Conservation (phyloP, 371 early-diverging fungal species). For the Syncephalastrum sp. region DNA sequence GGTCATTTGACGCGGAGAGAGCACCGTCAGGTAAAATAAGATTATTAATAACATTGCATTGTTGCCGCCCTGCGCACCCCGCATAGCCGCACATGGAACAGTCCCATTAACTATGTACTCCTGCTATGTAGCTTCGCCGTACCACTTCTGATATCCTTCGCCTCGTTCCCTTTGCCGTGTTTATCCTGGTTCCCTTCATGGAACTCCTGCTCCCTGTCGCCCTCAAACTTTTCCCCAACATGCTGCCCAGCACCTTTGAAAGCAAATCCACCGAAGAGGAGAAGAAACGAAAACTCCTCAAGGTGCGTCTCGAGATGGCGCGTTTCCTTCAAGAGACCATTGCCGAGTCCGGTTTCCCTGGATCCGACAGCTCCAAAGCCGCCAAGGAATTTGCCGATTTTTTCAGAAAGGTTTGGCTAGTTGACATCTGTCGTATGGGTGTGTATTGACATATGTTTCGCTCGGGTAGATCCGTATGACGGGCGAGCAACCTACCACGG, state of each 20-base stretch:
- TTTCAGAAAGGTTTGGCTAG: conserved; percentile 66
- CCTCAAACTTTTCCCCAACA: conserved; percentile 93
- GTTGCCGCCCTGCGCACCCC: background rate
- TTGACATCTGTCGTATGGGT: background rate
- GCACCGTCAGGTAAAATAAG: conserved; percentile 70
- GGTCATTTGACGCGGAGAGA: conserved; percentile 86
- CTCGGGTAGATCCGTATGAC: conserved; percentile 76
- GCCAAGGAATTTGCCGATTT: conserved; percentile 81
- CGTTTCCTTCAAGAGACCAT: conserved; percentile 95
- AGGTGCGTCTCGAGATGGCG: conserved; percentile 93
- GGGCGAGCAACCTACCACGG: conserved; percentile 82
- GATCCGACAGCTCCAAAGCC: conserved; percentile 55
- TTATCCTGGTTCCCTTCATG: conserved; percentile 93
- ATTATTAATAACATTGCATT: background rate
- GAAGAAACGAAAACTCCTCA: conserved; percentile 83
- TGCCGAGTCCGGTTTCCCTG: conserved; percentile 75
- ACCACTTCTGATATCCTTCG: conserved; percentile 88
- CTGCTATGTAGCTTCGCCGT: conserved; percentile 60
- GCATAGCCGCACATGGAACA: conserved; percentile 1
- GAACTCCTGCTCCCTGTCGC: conserved; percentile 91
- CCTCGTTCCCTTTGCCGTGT: conserved; percentile 90
- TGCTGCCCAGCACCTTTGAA: conserved; percentile 96
- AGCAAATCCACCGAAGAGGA: conserved; percentile 89
- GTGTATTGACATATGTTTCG: background rate
- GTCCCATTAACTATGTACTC: background rate